Base-by-base conservation (phyloP, 495 filamentous ascomycete genomes). In the Aspergillus egyptiacus region DNA sequence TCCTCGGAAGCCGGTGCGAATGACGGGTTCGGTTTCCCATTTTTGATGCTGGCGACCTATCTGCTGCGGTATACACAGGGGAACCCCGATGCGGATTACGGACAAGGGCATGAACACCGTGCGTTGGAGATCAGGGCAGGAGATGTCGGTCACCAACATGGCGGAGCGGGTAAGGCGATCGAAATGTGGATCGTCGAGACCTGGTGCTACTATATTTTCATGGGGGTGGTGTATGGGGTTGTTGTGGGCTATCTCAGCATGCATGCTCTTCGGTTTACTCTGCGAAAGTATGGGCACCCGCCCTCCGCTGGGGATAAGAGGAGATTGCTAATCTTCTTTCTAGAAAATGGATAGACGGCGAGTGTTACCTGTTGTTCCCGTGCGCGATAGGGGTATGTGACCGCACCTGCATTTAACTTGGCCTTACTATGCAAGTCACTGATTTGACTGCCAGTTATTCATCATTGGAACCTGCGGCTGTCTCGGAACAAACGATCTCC, bases 1-100 rank as follows among this genome's bases (percentile, higher is more conserved):
- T 50, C 47, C 35, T 50, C 47, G 9, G 47, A 50, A 40, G 47
- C 47, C 2, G 47, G 47, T 6, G 27, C 40, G 7, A 50, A 50
- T 13, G 47, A 50, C 28, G 47, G 47, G 2, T 50, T 50, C 9
- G 47, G 47, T 11, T 50, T 50, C n/a, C 47, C 47, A 0, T 50
- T 50, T 42, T n/a, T 50, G 6, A 50, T 50, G 47, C 37, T 50
- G 19, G 47, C 47, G 3, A 50, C 47, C 2, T 50, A 50, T 24
- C 19, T 50, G 0, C 35, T 50, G 37, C 47, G 47, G 27, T 40
- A 50, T 42, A 40, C 47, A 20, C 36, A 50, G n/a, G 47, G 47
- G 9, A 15, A 32, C 18, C 24, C 14, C 18, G 30, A 33, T 24
- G 27, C 17, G 10, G 19, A 17, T 6, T 25, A 49, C 7, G 35